A percentile compares a stretch with the other conserved stretches of the same genome.
phyloP scores from a whole-genome alignment of 2,329 filamentous ascomycete genomes.

The Penicillium sp. region DNA sequence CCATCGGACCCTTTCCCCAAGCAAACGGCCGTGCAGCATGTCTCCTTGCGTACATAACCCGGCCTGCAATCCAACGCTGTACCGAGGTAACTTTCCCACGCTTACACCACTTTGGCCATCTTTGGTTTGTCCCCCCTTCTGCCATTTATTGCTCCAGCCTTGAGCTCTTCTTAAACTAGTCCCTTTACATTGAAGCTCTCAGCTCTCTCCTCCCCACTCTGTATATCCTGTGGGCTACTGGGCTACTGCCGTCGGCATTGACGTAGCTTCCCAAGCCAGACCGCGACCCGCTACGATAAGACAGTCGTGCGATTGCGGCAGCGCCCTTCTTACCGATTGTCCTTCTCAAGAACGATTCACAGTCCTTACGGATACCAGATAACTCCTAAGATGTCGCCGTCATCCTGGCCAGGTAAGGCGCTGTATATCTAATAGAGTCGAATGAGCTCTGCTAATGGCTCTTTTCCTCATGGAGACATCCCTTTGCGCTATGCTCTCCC shows the following conservation, averaged over 20 bases:
- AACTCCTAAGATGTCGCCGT: constrained; percentile 15
- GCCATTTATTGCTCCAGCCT: not conserved
- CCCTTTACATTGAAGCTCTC: not conserved
- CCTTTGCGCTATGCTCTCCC: constrained; percentile 56
- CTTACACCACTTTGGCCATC: not conserved
- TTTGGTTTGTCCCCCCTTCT: not conserved
- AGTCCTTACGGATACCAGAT: not conserved
- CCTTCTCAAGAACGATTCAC: not conserved
- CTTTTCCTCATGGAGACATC: constrained; percentile 31
- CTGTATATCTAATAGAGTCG: not conserved
- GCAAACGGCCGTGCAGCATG: too few relatives aligned
- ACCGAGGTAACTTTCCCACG: constrained; percentile 15
- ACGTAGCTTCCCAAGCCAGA: not conserved
- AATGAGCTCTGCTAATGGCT: not conserved
- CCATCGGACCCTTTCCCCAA: not conserved
- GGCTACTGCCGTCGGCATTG: not conserved
- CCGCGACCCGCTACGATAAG: not conserved
- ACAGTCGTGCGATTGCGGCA: not conserved
- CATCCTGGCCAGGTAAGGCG: constrained; percentile 26
- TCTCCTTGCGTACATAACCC: not conserved
- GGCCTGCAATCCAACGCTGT: constrained; percentile 11
- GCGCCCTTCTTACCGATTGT: not conserved
- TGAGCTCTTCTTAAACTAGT: not conserved
- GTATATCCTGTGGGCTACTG: not conserved
- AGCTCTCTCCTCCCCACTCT: not conserved